Conservation (phyloP, 2,329 filamentous ascomycete genomes). For the Hymenoscyphus albidus region DNA sequence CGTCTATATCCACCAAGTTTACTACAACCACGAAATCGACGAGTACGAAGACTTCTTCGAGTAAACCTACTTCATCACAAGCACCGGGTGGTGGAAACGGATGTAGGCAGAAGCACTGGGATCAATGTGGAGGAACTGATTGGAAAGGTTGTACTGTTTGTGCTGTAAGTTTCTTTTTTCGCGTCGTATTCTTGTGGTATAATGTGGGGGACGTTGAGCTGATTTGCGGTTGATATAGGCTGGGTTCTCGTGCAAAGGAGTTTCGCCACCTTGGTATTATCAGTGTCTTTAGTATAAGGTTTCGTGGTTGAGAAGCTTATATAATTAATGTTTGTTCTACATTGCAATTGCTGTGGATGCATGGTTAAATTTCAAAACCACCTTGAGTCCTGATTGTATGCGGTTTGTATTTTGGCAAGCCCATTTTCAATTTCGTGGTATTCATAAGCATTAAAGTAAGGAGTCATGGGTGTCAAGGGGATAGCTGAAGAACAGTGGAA, state of each 20-base stretch:
- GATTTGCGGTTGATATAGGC: neutral
- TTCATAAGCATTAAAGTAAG: too few species aligned
- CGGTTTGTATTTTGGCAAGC: too few species aligned
- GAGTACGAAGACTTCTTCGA: neutral
- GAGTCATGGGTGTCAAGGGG: too few species aligned
- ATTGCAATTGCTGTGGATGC: neutral
- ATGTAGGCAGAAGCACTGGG: constrained; percentile 19
- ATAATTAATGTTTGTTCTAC: neutral
- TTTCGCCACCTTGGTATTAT: constrained; percentile 19
- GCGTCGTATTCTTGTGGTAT: too few species aligned
- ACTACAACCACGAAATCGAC: neutral
- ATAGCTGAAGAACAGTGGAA: too few species aligned
- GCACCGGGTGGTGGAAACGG: constrained; percentile 7
- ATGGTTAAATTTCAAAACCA: neutral
- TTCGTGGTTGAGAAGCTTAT: neutral
- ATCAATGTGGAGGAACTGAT: constrained; percentile 22
- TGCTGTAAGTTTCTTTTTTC: constrained; percentile 11
- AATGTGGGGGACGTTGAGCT: neutral
- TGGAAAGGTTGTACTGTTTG: constrained; percentile 24
- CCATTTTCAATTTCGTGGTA: too few species aligned
- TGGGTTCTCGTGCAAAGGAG: constrained; percentile 16
- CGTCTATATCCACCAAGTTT: too few species aligned
- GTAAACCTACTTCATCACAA: neutral
- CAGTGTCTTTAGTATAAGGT: constrained; percentile 18
- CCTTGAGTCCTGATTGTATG: neutral